phyloP scores from a whole-genome alignment of 2,329 filamentous ascomycete genomes.

The Venturia nashicola region DNA sequence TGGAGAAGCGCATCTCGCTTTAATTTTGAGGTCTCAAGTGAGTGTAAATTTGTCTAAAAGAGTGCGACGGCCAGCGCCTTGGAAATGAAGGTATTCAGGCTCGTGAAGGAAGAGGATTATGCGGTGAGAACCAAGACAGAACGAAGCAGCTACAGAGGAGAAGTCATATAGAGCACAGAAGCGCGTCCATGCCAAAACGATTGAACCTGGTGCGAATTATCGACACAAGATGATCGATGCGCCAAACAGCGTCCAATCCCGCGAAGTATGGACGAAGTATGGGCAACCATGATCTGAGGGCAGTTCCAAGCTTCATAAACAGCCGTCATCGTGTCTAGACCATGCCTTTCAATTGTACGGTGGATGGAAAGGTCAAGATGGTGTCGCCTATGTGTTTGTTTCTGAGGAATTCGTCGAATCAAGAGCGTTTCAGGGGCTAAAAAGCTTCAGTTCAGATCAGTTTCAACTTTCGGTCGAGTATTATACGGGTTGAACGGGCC shows the following conservation, averaged over 20 bases:
- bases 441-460: background rate
- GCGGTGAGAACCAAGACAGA: background rate
- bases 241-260: background rate
- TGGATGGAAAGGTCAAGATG: background rate
- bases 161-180: background rate
- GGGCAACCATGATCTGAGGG: background rate
- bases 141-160: background rate
- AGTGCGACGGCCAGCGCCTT: background rate
- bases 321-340: background rate
- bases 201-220: background rate
- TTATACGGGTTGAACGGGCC: background rate
- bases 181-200: background rate
- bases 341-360: too few relatives aligned
- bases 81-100: background rate
- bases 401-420: background rate
- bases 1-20: background rate
- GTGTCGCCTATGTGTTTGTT: background rate
- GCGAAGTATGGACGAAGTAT: too few relatives aligned
- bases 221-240: background rate
- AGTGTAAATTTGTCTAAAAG: background rate
- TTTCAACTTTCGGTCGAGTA: background rate
- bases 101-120: background rate
- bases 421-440: background rate
- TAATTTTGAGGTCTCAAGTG: background rate
- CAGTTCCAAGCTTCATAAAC: background rate